A percentile compares a stretch with the other conserved stretches of the same genome.
Conservation (phyloP, 1,284 basidiomycete genomes). For the Tranzscheliella williamsii region DNA sequence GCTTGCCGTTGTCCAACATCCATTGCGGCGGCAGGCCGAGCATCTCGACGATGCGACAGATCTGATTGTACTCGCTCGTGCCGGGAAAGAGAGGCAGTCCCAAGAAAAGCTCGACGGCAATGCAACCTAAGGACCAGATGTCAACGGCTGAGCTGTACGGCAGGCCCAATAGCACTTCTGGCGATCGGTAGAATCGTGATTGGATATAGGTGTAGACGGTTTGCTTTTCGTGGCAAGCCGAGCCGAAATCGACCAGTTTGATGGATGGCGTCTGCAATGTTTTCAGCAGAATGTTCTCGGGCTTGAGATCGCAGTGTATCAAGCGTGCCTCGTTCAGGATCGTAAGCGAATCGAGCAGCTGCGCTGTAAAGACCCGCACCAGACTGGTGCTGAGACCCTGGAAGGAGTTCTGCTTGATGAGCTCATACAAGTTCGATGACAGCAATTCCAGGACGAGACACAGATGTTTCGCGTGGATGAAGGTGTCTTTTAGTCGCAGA, state of each 20-base stretch:
- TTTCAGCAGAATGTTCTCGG: slow-evolving; percentile 52
- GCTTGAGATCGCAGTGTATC: slow-evolving; percentile 98
- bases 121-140: slow-evolving; percentile 94
- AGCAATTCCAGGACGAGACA: slow-evolving; percentile 97
- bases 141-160: slow-evolving; percentile 92
- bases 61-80: slow-evolving; percentile 98
- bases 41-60: slow-evolving; percentile 96
- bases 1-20: slow-evolving; percentile 95
- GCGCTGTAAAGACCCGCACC: slow-evolving; percentile 96
- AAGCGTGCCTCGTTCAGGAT: slow-evolving; percentile 91
- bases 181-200: slow-evolving; percentile 96
- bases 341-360: slow-evolving; percentile 87
- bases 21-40: slow-evolving; percentile 87
- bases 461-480: slow-evolving; percentile 93
- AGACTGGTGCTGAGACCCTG: slow-evolving; percentile 93
- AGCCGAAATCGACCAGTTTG: slow-evolving; percentile 99
- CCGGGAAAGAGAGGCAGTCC: slow-evolving; percentile 95
- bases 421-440: slow-evolving; percentile 95
- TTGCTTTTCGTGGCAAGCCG: slow-evolving; percentile 95
- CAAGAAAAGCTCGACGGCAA: slow-evolving; percentile 95
- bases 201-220: slow-evolving; percentile 99
- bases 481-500: slow-evolving; percentile 88
- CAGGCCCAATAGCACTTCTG: slow-evolving; percentile 92
- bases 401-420: slow-evolving; percentile 99
- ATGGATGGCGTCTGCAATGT: slow-evolving; percentile 90